phyloP scores from a whole-genome alignment of 108 stramenopile genomes.

The Cyclotella baltica region DNA sequence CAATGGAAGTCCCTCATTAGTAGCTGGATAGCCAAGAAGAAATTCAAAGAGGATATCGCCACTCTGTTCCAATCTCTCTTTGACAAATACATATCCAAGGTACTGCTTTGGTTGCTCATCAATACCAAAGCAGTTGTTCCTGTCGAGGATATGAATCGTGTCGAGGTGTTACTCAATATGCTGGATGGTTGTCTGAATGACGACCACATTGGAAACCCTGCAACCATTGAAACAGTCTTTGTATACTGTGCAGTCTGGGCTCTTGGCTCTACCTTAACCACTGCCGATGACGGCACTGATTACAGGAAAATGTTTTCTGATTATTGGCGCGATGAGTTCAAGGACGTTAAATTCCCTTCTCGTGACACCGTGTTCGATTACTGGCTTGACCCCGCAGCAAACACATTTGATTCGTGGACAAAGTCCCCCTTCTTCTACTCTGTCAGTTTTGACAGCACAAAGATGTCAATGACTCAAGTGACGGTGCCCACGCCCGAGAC shows the following conservation, averaged over 20 bases:
- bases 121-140: conserved; percentile 61
- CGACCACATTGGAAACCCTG: conserved; percentile 43
- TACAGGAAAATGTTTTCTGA: conserved; percentile 76
- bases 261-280: conserved; percentile 69
- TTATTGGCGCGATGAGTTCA: conserved; percentile 79
- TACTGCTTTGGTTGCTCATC: conserved; percentile 47
- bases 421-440: conserved; percentile 59
- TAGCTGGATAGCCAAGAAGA: conserved; percentile 64
- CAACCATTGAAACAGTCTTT: conserved; percentile 69
- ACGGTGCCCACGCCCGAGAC: conserved; percentile 65
- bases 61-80: conserved; percentile 45
- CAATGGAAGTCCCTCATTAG: conserved; percentile 83
- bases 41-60: conserved; percentile 41
- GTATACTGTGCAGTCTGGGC: conserved; percentile 86
- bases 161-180: conserved; percentile 76
- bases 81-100: conserved; percentile 47
- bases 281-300: conserved; percentile 79
- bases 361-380: conserved; percentile 92
- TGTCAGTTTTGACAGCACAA: conserved; percentile 48
- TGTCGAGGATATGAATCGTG: conserved; percentile 66
- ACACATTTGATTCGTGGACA: conserved; percentile 78
- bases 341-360: conserved; percentile 77
- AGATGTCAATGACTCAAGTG: conserved; percentile 45
- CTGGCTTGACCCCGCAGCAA: conserved; percentile 73
- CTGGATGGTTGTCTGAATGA: conserved; percentile 68